Evolutionary conservation across 2,329 filamentous ascomycete genomes (phyloP).

Genomic region (Penicillium hordei): DNA sequence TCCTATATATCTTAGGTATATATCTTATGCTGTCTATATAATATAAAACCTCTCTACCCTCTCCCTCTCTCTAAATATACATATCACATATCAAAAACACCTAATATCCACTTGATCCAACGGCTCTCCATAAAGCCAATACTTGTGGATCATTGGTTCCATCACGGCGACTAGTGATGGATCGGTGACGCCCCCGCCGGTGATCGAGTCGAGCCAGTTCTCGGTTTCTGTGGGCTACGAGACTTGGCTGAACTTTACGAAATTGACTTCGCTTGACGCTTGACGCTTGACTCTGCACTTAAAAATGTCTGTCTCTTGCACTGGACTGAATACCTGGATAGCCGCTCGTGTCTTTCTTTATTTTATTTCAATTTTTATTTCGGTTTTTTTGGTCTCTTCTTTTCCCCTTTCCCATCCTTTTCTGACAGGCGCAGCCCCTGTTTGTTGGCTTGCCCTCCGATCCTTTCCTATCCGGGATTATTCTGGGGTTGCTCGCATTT

Average conservation of each 20-base stretch:
- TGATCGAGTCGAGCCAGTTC: slow-evolving; percentile 26
- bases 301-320: not conserved
- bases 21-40: not conserved
- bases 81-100: not conserved
- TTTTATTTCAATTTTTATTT: not conserved
- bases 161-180: slow-evolving; percentile 24
- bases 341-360: not conserved
- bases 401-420: not conserved
- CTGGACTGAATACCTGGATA: not conserved
- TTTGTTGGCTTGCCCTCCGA: slow-evolving; percentile 17
- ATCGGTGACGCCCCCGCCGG: slow-evolving; percentile 27
- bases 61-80: too few species aligned
- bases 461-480: slow-evolving; percentile 20
- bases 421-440: slow-evolving; percentile 7
- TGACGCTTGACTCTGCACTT: not conserved
- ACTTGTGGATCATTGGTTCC: slow-evolving; percentile 23
- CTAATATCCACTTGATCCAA: slow-evolving; percentile 26
- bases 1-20: not conserved
- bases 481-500: slow-evolving; percentile 23
- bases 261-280: not conserved
- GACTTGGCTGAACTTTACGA: slow-evolving; percentile 16
- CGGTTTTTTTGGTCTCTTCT: not conserved
- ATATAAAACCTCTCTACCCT: not conserved
- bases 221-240: slow-evolving; percentile 8
- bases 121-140: slow-evolving; percentile 24